Conservation (phyloP, 2,329 filamentous ascomycete species). For the Monosporascus ibericus region DNA sequence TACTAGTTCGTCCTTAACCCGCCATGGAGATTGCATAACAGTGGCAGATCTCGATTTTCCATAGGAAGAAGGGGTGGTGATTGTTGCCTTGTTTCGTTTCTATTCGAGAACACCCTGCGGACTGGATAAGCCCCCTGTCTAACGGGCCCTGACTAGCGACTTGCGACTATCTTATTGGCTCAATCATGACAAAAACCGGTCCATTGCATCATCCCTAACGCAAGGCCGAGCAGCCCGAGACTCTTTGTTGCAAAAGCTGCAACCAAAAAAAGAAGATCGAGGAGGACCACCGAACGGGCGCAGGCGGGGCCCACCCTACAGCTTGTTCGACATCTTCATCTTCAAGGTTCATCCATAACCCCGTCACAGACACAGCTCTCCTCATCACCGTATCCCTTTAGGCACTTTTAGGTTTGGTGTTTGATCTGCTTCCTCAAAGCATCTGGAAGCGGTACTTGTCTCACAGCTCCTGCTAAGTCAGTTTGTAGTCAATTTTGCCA, state of each 20-base stretch:
- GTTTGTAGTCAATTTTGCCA: background rate
- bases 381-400: background rate
- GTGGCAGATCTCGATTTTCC: background rate
- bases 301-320: background rate
- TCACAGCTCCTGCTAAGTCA: background rate
- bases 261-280: background rate
- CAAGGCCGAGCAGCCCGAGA: background rate
- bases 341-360: background rate
- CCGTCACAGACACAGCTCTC: background rate
- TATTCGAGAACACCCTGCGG: background rate
- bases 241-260: background rate
- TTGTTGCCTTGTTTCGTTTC: background rate
- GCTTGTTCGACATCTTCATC: background rate
- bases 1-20: background rate
- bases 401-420: no score
- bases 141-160: conserved; percentile 1
- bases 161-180: conserved; percentile 6
- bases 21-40: background rate
- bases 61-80: background rate
- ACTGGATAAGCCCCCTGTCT: background rate
- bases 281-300: background rate
- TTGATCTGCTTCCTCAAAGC: no score
- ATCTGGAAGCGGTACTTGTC: no score
- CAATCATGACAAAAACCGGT: conserved; percentile 7
- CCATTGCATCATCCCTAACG: conserved; percentile 7